Conservation (phyloP, 73 alveolate genomes). For the Effrenium voratum region DNA sequence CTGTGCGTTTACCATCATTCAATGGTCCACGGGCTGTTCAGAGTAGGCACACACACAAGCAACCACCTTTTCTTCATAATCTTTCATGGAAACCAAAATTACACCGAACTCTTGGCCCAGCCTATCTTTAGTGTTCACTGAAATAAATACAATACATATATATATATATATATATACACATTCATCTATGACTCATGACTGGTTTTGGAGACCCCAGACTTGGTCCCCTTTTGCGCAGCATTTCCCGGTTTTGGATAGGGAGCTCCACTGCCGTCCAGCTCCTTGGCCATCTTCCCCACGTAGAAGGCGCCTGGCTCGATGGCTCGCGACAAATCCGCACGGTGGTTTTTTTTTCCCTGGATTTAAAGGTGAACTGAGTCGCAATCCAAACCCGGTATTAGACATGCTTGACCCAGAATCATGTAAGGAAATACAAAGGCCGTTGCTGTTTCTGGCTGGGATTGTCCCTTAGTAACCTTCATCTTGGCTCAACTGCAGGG, state of each 20-base stretch:
- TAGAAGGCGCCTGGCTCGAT: conserved; percentile 59
- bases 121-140: background rate
- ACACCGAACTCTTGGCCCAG: background rate
- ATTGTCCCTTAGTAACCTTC: no score
- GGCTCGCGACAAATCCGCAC: no score
- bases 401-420: no score
- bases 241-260: background rate
- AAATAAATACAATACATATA: background rate
- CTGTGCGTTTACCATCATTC: no score
- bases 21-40: no score
- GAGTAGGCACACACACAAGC: no score
- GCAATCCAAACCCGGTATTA: no score
- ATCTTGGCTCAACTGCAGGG: no score
- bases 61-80: background rate
- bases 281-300: conserved; percentile 90
- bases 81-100: background rate
- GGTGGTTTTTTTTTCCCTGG: no score
- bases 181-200: background rate
- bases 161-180: background rate
- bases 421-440: no score
- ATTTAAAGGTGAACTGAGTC: no score
- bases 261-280: conserved; percentile 91
- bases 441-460: no score
- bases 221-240: background rate
- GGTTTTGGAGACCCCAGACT: background rate